Percentiles rank a stretch among this genome's conserved stretches.
These are phyloP conservation scores for Puccinia triticina DNA, from an alignment of 1,284 basidiomycete species.

Conservation along the genomic window DNA sequence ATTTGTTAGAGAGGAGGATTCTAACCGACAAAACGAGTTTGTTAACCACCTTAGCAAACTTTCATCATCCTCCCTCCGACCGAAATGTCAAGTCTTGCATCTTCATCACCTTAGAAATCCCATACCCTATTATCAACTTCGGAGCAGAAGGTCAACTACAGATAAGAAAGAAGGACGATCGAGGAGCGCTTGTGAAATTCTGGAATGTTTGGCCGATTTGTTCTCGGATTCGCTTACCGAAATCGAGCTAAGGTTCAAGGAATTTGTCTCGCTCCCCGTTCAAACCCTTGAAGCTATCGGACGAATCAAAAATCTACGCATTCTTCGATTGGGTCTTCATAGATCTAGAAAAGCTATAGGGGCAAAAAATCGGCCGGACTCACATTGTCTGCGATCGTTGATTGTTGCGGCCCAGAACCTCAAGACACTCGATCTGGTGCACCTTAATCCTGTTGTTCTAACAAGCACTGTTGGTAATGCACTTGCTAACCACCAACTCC, in stretches of 20 bases:
- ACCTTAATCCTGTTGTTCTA: not conserved
- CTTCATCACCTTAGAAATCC: not conserved
- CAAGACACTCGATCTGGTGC: not conserved
- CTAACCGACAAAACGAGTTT: not conserved
- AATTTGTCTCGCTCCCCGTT: slow-evolving; percentile 1
- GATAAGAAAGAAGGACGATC: no score
- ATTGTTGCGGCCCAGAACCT: not conserved
- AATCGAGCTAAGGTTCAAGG: slow-evolving; percentile 13
- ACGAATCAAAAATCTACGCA: not conserved
- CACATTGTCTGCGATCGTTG: not conserved
- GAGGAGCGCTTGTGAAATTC: no score
- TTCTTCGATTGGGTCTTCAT: slow-evolving; percentile 16
- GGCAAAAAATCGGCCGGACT: not conserved
- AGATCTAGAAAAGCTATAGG: not conserved
- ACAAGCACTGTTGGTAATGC: not conserved
- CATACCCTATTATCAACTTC: no score
- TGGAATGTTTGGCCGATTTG: not conserved
- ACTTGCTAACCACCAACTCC: not conserved
- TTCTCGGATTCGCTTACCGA: slow-evolving; percentile 1
- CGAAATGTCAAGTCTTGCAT: not conserved
- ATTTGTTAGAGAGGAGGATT: not conserved
- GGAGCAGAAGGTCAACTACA: not conserved
- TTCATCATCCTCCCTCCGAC: not conserved
- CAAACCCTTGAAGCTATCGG: slow-evolving; percentile 14
- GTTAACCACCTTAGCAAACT: not conserved